Conservation (phyloP, 768 basidiomycete species). For the Boletus vinaceobasis region DNA sequence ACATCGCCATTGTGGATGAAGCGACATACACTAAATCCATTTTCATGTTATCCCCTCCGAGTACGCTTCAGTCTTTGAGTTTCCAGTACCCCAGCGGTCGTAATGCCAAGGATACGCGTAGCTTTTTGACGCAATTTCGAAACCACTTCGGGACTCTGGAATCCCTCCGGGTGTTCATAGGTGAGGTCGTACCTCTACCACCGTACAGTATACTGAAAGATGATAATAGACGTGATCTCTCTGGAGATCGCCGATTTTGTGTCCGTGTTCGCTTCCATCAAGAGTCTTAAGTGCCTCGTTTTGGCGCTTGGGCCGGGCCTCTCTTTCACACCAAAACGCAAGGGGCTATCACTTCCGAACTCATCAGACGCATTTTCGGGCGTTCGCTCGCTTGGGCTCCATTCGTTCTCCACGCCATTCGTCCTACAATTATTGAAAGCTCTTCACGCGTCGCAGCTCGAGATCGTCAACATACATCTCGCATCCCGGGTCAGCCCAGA, state of each 20-base stretch:
- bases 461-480: conserved; percentile 15
- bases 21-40: conserved; percentile 12
- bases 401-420: conserved; percentile 11
- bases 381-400: conserved; percentile 12
- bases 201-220: neutral
- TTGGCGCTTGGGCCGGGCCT: conserved; percentile 13
- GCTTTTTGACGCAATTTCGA: conserved; percentile 9
- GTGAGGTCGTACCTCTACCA: conserved; percentile 1
- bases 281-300: conserved; percentile 17
- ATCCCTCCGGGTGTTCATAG: conserved; percentile 16
- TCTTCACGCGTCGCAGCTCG: conserved; percentile 9
- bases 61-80: conserved; percentile 4
- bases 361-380: conserved; percentile 3
- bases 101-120: conserved; percentile 12
- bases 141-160: conserved; percentile 11
- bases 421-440: conserved; percentile 4
- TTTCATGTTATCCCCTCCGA: conserved; percentile 6
- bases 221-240: conserved; percentile 8
- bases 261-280: conserved; percentile 8
- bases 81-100: conserved; percentile 16
- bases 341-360: conserved; percentile 2
- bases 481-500: conserved; percentile 9
- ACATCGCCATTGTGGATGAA: conserved; percentile 14
- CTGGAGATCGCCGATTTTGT: conserved; percentile 16
- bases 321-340: conserved; percentile 7